Conservation (phyloP, 2,329 filamentous ascomycete genomes). For the Trichoderma sp. region DNA sequence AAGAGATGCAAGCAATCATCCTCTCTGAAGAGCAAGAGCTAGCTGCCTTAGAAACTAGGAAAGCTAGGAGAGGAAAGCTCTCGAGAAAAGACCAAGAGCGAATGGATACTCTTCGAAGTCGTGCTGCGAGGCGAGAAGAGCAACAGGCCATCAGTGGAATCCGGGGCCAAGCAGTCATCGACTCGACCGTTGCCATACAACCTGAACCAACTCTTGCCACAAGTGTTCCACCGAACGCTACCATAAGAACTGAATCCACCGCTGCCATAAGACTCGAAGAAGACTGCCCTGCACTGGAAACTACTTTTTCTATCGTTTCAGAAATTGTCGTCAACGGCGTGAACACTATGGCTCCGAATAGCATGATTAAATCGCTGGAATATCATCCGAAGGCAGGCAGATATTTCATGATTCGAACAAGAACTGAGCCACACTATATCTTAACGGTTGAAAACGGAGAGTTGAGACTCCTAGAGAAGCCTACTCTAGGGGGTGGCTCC, state of each 20-base stretch:
- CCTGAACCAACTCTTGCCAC: background rate
- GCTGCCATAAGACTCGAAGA: background rate
- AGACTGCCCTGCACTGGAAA: background rate
- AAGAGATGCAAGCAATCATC: background rate
- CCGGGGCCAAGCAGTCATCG: background rate
- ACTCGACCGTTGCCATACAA: background rate
- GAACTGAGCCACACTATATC: background rate
- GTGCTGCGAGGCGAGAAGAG: background rate
- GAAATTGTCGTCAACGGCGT: background rate
- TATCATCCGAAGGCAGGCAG: background rate
- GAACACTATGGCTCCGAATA: background rate
- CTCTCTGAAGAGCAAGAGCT: background rate
- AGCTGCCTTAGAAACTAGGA: background rate
- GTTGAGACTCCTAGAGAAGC: background rate
- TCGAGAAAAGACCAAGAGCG: background rate
- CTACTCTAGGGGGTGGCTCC: background rate
- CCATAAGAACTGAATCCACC: too few species aligned
- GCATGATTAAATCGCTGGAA: background rate
- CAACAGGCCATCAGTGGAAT: background rate
- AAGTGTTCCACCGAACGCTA: background rate
- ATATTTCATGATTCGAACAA: background rate
- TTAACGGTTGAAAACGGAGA: background rate
- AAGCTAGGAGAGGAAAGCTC: background rate
- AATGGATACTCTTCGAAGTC: background rate
- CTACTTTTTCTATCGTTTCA: background rate